Conservation (phyloP, 345 rosid genomes). For the Trapa bicornis region DNA sequence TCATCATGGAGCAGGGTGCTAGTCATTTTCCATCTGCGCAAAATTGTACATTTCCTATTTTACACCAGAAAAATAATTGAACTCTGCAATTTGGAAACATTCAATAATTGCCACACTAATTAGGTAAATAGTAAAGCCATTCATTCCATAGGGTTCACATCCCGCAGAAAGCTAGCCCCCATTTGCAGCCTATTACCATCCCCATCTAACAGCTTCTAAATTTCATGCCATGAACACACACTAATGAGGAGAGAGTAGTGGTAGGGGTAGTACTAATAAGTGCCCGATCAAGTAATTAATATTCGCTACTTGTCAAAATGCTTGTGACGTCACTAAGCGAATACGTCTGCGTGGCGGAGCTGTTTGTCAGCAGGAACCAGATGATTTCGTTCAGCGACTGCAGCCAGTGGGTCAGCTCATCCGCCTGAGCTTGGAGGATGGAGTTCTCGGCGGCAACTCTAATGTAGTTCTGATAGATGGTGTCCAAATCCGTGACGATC, state of each 20-base stretch:
- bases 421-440: constrained; percentile 53
- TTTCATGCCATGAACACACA: not conserved
- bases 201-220: not conserved
- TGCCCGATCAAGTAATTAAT: not conserved
- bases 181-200: not conserved
- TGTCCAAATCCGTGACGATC: constrained; percentile 37
- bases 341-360: constrained; percentile 25
- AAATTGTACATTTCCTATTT: too few species aligned
- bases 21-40: too few species aligned
- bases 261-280: not conserved
- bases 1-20: too few species aligned
- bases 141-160: not conserved
- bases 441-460: constrained; percentile 67
- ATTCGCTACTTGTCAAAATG: not conserved
- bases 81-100: not conserved
- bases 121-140: not conserved
- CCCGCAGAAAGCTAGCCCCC: not conserved
- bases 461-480: constrained; percentile 44
- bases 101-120: not conserved
- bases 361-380: constrained; percentile 18
- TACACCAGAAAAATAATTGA: too few species aligned
- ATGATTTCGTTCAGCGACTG: constrained; percentile 64
- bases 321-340: constrained; percentile 20
- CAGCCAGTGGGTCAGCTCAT: constrained; percentile 59
- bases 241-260: not conserved